Conservation (phyloP, 208 protist species). For the Herpetomonas muscarum region DNA sequence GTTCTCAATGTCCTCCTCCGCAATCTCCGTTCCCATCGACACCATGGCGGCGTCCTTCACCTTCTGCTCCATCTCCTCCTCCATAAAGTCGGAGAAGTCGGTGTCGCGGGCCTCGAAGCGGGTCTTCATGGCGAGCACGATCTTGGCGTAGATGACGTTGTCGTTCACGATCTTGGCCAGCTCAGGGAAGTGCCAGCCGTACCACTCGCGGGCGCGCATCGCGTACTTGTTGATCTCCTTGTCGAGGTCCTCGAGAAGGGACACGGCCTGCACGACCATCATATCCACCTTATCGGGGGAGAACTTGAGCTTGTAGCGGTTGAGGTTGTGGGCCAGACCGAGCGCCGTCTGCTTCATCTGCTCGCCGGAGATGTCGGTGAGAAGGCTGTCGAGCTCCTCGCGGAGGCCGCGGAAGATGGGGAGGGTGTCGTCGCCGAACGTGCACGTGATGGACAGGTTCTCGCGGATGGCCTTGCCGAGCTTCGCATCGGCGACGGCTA, state of each 20-base stretch:
- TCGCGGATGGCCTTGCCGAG: conserved; percentile 98
- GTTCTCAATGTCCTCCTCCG: conserved; percentile 94
- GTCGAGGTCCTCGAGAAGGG: conserved; percentile 98
- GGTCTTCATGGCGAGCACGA: conserved; percentile 88
- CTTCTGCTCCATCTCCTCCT: conserved; percentile 94
- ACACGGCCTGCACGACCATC: conserved; percentile 99
- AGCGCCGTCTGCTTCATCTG: conserved; percentile 95
- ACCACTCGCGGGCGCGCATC: conserved; percentile 99
- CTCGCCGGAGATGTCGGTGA: conserved; percentile 82
- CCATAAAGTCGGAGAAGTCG: conserved; percentile 94
- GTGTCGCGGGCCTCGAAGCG: conserved; percentile 89
- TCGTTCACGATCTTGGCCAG: conserved; percentile 97
- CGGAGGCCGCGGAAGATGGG: conserved; percentile 96
- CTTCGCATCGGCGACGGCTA: conserved; percentile 95
- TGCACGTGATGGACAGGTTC: conserved; percentile 91
- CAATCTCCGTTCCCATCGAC: conserved; percentile 99
- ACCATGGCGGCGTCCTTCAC: conserved; percentile 96
- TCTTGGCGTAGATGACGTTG: conserved; percentile 95
- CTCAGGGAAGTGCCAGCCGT: conserved; percentile 99
- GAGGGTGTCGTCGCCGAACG: conserved; percentile 83
- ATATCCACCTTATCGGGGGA: conserved; percentile 99
- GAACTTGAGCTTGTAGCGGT: conserved; percentile 99
- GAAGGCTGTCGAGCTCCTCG: conserved; percentile 86
- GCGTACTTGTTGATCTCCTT: conserved; percentile 99
- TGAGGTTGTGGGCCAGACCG: conserved; percentile 98